Conservation (phyloP, 2,329 filamentous ascomycete species). For the Exophiala xenobiotica region DNA sequence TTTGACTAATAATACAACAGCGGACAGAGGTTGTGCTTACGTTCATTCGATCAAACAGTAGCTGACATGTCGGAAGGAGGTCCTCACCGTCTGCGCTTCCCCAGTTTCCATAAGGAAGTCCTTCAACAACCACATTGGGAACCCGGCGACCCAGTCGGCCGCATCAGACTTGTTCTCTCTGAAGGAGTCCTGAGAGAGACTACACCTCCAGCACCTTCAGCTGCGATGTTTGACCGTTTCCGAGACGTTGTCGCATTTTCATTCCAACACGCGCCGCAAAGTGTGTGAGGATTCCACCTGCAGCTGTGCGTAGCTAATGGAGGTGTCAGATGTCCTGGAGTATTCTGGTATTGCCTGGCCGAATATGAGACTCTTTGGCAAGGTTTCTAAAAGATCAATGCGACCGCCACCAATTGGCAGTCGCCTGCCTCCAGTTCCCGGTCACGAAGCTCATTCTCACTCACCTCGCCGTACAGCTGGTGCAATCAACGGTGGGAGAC, state of each 20-base stretch:
- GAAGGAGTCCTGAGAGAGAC: conserved; percentile 62
- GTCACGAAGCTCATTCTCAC: conserved; percentile 59
- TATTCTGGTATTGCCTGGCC: conserved; percentile 76
- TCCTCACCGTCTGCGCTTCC: conserved; percentile 60
- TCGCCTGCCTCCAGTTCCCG: conserved; percentile 13
- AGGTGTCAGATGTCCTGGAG: conserved; percentile 68
- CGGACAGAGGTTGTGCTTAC: conserved; percentile 11
- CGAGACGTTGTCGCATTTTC: conserved; percentile 76
- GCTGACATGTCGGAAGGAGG: conserved; percentile 13
- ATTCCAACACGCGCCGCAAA: conserved; percentile 78
- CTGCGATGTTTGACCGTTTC: conserved; percentile 56
- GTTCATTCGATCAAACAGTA: not conserved
- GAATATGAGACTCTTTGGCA: conserved; percentile 64
- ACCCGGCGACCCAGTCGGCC: conserved; percentile 67
- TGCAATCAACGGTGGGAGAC: conserved; percentile 20
- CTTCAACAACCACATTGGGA: conserved; percentile 71
- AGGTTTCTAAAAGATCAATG: conserved; percentile 37
- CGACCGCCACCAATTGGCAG: conserved; percentile 37
- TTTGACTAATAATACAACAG: conserved; percentile 9
- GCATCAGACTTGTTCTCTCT: conserved; percentile 73
- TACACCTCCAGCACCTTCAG: conserved; percentile 24
- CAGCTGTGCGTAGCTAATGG: conserved; percentile 2
- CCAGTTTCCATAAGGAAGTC: conserved; percentile 67
- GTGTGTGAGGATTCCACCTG: conserved; percentile 49
- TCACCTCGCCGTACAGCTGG: conserved; percentile 53